Evolutionary conservation across 768 basidiomycete species (phyloP), one percentile per base, ranked within the genome.

Genomic region (Fomitopsis pulvina): DNA sequence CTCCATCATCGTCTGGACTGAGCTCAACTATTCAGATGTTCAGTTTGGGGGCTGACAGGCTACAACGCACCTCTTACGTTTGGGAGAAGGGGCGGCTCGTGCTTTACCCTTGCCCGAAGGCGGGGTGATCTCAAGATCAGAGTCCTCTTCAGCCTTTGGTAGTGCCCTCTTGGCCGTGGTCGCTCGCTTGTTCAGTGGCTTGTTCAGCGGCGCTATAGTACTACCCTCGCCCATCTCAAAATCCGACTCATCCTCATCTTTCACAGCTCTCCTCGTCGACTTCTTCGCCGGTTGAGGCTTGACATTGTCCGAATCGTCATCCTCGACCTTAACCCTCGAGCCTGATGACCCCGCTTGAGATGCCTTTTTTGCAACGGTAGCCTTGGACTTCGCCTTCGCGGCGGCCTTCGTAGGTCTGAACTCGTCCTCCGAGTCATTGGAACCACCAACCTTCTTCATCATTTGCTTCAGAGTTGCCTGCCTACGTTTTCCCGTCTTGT

Each of bases 41-140:
- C 9, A 40, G 25, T 34, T n/a, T 41, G 41, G 25, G 18, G 20
- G 12, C 4, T 41, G 41, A 4, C 12, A 7, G 39, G 20, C 10
- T 21, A 41, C 21, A 41, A 22, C 25, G 29, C n/a, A 84, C 87
- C 78, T 85, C 66, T 89, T 91, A 38, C 86, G 80, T 66, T 90
- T 90, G 39, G 45, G 24, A 0, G 55, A 41, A 0, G 68, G 61
- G 14, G 60, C 57, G 16, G 63, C 62, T 58, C 70, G 71, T 2
- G 66, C 71, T 55, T 78, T 81, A 30, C 63, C 71, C 50, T 78
- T 79, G 28, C 64, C 70, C 49, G 53, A 32, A 8, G 51, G 41
- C 2, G 50, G 40, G 4, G 51, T 62, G 24, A 68, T 53, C 29
- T 73, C 75, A 9, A 69, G 65, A 32, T 76, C 78, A 7, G 68